These are phyloP conservation scores for Debaryomyces castellii DNA, from an alignment of 805 yeast species.

Conservation along the genomic window DNA sequence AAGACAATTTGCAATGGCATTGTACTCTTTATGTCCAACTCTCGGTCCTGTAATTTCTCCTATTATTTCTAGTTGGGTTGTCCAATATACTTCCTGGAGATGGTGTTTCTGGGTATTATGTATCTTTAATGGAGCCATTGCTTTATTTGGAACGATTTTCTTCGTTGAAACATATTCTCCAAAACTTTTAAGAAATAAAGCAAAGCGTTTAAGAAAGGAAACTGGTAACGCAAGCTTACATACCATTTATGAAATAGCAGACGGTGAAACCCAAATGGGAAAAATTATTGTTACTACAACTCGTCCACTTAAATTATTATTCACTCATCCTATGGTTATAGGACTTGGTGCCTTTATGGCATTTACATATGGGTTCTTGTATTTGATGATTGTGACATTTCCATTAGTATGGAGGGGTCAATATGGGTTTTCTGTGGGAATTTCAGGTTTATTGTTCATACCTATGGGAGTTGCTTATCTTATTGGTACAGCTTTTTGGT, in stretches of 20 bases:
- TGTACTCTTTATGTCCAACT: slow-evolving; percentile 57
- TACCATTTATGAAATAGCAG: slow-evolving; percentile 61
- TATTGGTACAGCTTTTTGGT: slow-evolving; percentile 51
- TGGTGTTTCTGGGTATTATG: slow-evolving; percentile 67
- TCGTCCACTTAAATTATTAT: slow-evolving; percentile 54
- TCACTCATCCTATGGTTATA: slow-evolving; percentile 61
- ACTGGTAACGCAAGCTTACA: slow-evolving; percentile 59
- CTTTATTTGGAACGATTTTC: slow-evolving; percentile 45
- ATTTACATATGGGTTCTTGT: slow-evolving; percentile 64
- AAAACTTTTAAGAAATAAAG: slow-evolving; percentile 46
- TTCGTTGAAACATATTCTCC: slow-evolving; percentile 64
- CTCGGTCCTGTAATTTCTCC: slow-evolving; percentile 72
- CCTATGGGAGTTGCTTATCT: slow-evolving; percentile 57
- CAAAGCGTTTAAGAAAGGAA: slow-evolving; percentile 44
- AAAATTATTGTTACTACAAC: slow-evolving; percentile 47
- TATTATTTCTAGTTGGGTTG: slow-evolving; percentile 56
- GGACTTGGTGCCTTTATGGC: slow-evolving; percentile 67
- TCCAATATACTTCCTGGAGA: slow-evolving; percentile 53
- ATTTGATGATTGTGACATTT: slow-evolving; percentile 59
- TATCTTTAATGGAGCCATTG: slow-evolving; percentile 54
- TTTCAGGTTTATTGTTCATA: slow-evolving; percentile 58
- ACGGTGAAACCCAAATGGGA: slow-evolving; percentile 40
- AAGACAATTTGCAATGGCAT: slow-evolving; percentile 56
- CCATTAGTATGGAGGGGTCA: slow-evolving; percentile 49
- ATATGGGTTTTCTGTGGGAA: slow-evolving; percentile 49